Evolutionary conservation across 169 alveolate species (phyloP).

Genomic region (Miamiensis avidus): DNA sequence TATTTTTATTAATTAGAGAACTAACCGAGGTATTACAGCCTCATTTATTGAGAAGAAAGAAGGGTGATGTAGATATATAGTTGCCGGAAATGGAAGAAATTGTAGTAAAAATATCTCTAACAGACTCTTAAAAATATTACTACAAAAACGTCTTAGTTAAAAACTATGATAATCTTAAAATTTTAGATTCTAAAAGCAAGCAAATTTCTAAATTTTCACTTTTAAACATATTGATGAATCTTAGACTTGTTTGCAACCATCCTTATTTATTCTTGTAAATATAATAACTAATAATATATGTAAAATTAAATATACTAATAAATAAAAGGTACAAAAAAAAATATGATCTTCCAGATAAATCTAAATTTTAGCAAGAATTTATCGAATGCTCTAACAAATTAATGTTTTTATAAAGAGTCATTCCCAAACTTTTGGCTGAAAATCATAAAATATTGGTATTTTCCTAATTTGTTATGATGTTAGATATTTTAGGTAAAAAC

Average conservation of each 20-base stretch:
- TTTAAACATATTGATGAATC: slow-evolving; percentile 43
- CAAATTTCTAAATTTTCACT: slow-evolving; percentile 30
- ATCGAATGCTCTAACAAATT: slow-evolving; percentile 46
- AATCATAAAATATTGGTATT: slow-evolving; percentile 53
- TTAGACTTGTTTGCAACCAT: slow-evolving; percentile 59
- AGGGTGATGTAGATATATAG: slow-evolving; percentile 50
- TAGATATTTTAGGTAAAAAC: slow-evolving; percentile 45
- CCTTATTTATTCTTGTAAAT: slow-evolving; percentile 42
- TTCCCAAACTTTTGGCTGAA: slow-evolving; percentile 28
- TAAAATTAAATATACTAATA: neutral
- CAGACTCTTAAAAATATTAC: slow-evolving; percentile 50
- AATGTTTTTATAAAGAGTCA: slow-evolving; percentile 39
- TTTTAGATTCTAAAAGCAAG: slow-evolving; percentile 21
- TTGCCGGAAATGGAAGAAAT: slow-evolving; percentile 68
- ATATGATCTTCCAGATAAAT: slow-evolving; percentile 25
- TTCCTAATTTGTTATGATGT: slow-evolving; percentile 54
- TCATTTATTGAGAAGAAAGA: slow-evolving; percentile 59
- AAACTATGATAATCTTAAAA: slow-evolving; percentile 51
- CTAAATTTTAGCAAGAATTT: slow-evolving; percentile 34
- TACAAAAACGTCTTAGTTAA: slow-evolving; percentile 50
- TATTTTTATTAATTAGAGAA: slow-evolving; percentile 12
- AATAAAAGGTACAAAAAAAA: slow-evolving; percentile 10
- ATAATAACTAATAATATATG: neutral
- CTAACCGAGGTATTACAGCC: slow-evolving; percentile 41
- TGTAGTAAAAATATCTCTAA: slow-evolving; percentile 47